Evolutionary conservation across 2,329 filamentous ascomycete genomes (phyloP).

Genomic region (Colletotrichum acutatum): DNA sequence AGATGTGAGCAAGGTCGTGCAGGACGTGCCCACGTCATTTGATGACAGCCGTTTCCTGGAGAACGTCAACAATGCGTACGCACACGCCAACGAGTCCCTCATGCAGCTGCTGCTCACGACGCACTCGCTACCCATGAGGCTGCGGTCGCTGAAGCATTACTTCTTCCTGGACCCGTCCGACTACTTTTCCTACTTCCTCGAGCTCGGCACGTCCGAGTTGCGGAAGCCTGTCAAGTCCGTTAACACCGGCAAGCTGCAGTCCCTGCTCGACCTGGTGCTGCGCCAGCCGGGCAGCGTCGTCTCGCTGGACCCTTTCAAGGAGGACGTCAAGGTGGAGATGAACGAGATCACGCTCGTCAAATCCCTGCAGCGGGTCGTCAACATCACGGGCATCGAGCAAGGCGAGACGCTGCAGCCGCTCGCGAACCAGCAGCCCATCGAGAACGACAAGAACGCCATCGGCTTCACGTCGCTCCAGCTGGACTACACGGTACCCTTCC

Average conservation of each 20-base stretch:
- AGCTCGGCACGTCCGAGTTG: slow-evolving; percentile 88
- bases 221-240: slow-evolving; percentile 89
- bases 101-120: slow-evolving; percentile 92
- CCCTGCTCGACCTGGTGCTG: slow-evolving; percentile 91
- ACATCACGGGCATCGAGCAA: slow-evolving; percentile 94
- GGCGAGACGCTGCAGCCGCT: slow-evolving; percentile 84
- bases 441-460: slow-evolving; percentile 86
- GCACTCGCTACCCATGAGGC: slow-evolving; percentile 86
- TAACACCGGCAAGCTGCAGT: slow-evolving; percentile 94
- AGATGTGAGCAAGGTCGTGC: slow-evolving; percentile 88
- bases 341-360: slow-evolving; percentile 94
- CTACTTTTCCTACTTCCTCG: slow-evolving; percentile 98
- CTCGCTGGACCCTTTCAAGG: slow-evolving; percentile 95
- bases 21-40: slow-evolving; percentile 90
- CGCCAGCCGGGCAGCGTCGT: slow-evolving; percentile 97
- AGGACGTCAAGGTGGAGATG: slow-evolving; percentile 98
- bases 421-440: slow-evolving; percentile 72
- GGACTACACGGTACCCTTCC: slow-evolving; percentile 94
- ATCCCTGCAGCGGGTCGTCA: slow-evolving; percentile 95
- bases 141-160: slow-evolving; percentile 96
- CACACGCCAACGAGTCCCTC: slow-evolving; percentile 93
- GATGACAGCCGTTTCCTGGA: slow-evolving; percentile 93
- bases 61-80: slow-evolving; percentile 95
- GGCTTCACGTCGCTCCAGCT: slow-evolving; percentile 95
- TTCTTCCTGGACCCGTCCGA: slow-evolving; percentile 98